These are phyloP conservation scores for Cercospora zeae-maydis DNA, from an alignment of 2,329 filamentous ascomycete genomes.

Conservation along the genomic window DNA sequence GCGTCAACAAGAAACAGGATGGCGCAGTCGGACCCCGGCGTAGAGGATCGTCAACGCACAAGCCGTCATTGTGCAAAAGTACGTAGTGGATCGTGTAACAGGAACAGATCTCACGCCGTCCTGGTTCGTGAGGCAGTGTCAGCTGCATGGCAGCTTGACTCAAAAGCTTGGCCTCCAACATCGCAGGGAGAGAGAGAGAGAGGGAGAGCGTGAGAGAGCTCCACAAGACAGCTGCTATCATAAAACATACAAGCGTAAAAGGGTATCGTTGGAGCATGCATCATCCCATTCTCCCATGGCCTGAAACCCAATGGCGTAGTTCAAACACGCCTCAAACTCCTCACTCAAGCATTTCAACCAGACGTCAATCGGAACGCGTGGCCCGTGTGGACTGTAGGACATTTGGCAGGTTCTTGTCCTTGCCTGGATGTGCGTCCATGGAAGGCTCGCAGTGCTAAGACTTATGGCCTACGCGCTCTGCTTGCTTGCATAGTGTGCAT, in stretches of 20 bases:
- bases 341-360: conserved; percentile 14
- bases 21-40: background rate
- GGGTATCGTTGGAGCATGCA: conserved; percentile 6
- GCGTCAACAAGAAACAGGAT: conserved; percentile 7
- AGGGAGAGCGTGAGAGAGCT: background rate
- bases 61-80: background rate
- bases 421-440: background rate
- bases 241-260: background rate
- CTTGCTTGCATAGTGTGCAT: conserved; percentile 5
- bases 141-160: background rate
- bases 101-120: background rate
- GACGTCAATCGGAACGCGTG: conserved; percentile 7
- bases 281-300: conserved; percentile 2
- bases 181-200: too few relatives aligned
- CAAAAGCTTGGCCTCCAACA: background rate
- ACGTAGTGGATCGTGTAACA: background rate
- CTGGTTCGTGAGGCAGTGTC: background rate
- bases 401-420: background rate
- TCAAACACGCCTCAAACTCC: conserved; percentile 4
- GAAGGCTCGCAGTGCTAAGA: background rate
- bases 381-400: background rate
- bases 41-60: background rate
- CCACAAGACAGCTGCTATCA: background rate
- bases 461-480: conserved; percentile 4
- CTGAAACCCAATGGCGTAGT: conserved; percentile 5